Evolutionary conservation across 768 basidiomycete genomes (phyloP), one percentile per base, ranked within the genome.

Genomic region (Kwoniella shandongensis): DNA sequence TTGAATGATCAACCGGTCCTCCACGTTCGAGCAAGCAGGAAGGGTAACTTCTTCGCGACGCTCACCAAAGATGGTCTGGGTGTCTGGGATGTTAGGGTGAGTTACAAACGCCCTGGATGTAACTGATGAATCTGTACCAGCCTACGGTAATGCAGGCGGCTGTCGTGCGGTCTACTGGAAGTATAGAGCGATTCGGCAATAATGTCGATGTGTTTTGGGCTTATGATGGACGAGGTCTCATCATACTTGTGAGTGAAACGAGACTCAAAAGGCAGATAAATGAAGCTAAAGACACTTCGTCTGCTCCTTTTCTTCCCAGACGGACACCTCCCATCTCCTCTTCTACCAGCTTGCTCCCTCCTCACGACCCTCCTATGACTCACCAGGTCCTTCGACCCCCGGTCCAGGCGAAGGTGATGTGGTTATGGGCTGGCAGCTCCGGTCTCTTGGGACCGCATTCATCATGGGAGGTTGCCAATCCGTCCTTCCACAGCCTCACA

Each of bases 171-270:
- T 88, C 89, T 32, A 79, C 85, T 6, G 83, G 84, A 1, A 93
- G 90, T 17, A 79, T 94, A 36, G 75, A 82, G 52, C 86, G 88
- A 57, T 91, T 93, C 72, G 92, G 92, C n/a, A 83, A 85, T 67
- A 94, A 91, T 65, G 60, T 81, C 18, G 78, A 82, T 50, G 84
- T 83, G 12, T 82, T 84, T 67, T 97, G 92, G 91, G 85, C 91
- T 17, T 85, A 86, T 51, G 90, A 92, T 73, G 86, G 88, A 30
- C 81, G 81, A 66, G 81, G 85, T 65, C 84, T 97, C 45, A 83
- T 92, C 51, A 82, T 97, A 20, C 84, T 88, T 78, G 92, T 88
- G 55, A 52, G 85, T 75, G 5, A 18, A 20, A 1, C 29, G 2
- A 49, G 26, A 15, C 25, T 26, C 40, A 52, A 29, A 25, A 1